Conservation (phyloP, 805 yeast species). For the Saccharomyces kudriavzevii region DNA sequence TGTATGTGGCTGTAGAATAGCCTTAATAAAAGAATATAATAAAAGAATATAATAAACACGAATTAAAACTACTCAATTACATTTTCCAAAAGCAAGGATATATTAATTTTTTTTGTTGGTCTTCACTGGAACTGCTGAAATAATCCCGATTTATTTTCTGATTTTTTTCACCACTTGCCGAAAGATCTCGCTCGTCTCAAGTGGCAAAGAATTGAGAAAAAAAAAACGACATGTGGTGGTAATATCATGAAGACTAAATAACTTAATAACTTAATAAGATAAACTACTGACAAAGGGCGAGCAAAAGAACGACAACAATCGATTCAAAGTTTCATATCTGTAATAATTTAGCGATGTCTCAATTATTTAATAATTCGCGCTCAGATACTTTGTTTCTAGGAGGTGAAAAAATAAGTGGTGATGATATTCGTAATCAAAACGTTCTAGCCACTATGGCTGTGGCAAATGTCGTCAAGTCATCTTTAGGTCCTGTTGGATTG, state of each 20-base stretch:
- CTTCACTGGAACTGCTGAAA: background rate
- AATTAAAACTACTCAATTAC: background rate
- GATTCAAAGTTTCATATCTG: background rate
- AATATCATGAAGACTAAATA: background rate
- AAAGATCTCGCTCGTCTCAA: background rate
- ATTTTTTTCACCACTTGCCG: background rate
- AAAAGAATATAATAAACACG: background rate
- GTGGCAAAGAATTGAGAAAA: background rate
- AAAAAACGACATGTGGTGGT: background rate
- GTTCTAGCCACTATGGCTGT: constrained; percentile 87
- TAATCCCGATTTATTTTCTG: background rate
- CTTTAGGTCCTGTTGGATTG: constrained; percentile 95
- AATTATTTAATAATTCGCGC: constrained; percentile 70
- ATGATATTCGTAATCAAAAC: constrained; percentile 92
- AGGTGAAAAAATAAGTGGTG: constrained; percentile 93
- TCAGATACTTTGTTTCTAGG: constrained; percentile 92
- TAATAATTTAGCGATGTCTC: constrained; percentile 34
- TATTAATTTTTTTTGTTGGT: background rate
- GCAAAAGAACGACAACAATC: background rate
- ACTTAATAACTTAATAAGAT: background rate
- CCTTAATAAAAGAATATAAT: background rate
- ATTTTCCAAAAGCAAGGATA: background rate
- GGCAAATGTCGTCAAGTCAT: constrained; percentile 74
- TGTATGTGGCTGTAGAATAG: background rate
- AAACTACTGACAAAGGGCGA: background rate